Conservation (phyloP, 2,329 filamentous ascomycete species). For the Biscogniauxia marginata region DNA sequence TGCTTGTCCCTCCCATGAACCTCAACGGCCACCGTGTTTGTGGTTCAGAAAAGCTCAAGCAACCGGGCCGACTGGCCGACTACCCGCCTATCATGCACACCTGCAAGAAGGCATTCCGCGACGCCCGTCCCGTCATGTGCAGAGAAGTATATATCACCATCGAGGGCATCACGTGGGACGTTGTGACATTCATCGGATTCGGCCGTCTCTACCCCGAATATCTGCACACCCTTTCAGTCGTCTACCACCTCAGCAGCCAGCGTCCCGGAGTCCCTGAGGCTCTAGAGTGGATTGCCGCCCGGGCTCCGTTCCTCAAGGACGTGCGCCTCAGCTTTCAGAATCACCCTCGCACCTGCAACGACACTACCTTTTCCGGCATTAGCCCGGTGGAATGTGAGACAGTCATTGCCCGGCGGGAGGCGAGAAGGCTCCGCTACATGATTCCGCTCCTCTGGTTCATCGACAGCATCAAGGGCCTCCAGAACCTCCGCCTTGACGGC, state of each 20-base stretch:
- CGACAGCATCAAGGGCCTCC: too few species aligned
- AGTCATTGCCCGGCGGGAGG: too few species aligned
- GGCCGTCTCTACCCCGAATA: neutral
- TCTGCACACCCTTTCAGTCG: neutral
- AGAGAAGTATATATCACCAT: neutral
- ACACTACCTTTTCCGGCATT: too few species aligned
- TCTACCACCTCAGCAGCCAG: neutral
- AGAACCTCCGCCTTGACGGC: too few species aligned
- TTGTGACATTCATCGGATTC: neutral
- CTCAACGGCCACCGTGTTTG: neutral
- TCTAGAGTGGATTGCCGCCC: neutral
- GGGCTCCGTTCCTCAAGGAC: neutral
- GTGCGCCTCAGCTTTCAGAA: neutral
- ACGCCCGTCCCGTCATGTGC: neutral
- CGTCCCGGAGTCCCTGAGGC: neutral
- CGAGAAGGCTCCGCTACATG: too few species aligned
- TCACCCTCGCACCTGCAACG: neutral
- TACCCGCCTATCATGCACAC: neutral
- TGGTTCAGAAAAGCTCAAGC: neutral
- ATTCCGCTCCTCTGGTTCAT: too few species aligned
- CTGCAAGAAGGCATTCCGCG: neutral
- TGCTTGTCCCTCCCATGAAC: neutral
- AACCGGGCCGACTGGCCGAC: neutral
- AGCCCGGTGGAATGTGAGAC: too few species aligned
- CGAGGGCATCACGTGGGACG: neutral